Conservation (phyloP, 192 early-diverging fungal species). For the Ramicandelaber brevisporus region DNA sequence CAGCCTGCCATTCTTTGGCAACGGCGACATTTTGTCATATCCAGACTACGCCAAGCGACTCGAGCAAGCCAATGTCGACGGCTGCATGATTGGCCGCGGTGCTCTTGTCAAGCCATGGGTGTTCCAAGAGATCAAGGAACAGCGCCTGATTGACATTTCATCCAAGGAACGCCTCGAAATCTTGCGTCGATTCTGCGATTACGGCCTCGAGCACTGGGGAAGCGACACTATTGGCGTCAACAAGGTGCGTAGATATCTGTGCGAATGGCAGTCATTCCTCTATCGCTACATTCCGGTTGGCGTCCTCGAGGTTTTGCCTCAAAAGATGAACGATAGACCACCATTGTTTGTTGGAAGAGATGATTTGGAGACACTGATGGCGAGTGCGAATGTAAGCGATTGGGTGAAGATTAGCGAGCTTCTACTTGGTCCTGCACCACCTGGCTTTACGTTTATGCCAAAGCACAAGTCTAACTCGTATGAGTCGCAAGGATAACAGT, state of each 20-base stretch:
- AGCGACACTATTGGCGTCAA: slow-evolving; percentile 69
- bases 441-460: slow-evolving; percentile 68
- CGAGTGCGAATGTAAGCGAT: slow-evolving; percentile 40
- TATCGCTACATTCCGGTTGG: slow-evolving; percentile 75
- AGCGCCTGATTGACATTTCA: slow-evolving; percentile 74
- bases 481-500: slow-evolving; percentile 7
- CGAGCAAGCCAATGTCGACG: slow-evolving; percentile 37
- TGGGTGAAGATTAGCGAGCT: slow-evolving; percentile 89
- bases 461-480: slow-evolving; percentile 85
- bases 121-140: slow-evolving; percentile 75
- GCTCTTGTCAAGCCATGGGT: slow-evolving; percentile 96
- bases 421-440: slow-evolving; percentile 71
- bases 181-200: slow-evolving; percentile 48
- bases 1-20: slow-evolving; percentile 39
- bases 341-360: slow-evolving; percentile 61
- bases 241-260: slow-evolving; percentile 47
- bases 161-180: slow-evolving; percentile 77
- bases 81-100: slow-evolving; percentile 79
- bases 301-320: slow-evolving; percentile 74
- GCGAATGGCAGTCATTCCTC: slow-evolving; percentile 55
- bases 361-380: slow-evolving; percentile 89
- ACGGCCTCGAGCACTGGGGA: slow-evolving; percentile 93
- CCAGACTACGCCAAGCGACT: slow-evolving; percentile 57
- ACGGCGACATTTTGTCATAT: slow-evolving; percentile 62
- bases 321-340: slow-evolving; percentile 76